phyloP scores from a whole-genome alignment of 805 yeast genomes.

The Candida fluviatilis region DNA sequence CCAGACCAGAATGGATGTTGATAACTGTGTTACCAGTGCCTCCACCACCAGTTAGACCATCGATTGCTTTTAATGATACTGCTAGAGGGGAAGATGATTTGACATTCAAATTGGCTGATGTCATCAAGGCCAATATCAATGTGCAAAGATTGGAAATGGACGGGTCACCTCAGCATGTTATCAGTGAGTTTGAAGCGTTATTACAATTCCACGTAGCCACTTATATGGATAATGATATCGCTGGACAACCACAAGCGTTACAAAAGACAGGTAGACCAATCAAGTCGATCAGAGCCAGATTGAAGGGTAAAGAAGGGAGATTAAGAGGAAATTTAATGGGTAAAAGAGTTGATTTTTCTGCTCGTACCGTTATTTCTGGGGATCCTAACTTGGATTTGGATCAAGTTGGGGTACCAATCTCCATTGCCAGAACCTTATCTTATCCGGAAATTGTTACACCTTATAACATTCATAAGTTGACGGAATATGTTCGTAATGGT shows the following conservation, averaged over 20 bases:
- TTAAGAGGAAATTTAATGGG: conserved; percentile 99
- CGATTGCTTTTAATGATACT: conserved; percentile 95
- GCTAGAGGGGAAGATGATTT: conserved; percentile 99
- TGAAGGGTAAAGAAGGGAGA: conserved; percentile 99
- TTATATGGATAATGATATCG: conserved; percentile 98
- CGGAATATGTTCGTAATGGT: conserved; percentile 93
- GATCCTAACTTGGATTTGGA: conserved; percentile 97
- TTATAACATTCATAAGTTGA: conserved; percentile 87
- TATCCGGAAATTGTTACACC: conserved; percentile 99
- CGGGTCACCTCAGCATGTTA: conserved; percentile 98
- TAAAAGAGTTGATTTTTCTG: conserved; percentile 98
- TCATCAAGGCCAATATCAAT: conserved; percentile 91
- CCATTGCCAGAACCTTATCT: conserved; percentile 91
- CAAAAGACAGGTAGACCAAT: conserved; percentile 99
- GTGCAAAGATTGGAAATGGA: conserved; percentile 97
- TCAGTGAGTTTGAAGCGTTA: conserved; percentile 92
- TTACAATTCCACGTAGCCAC: conserved; percentile 98
- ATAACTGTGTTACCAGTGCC: conserved; percentile 98
- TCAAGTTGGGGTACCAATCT: conserved; percentile 97
- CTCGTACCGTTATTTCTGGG: conserved; percentile 98
- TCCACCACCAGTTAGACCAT: conserved; percentile 99
- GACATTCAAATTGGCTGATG: conserved; percentile 95
- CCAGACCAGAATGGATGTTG: conserved; percentile 98
- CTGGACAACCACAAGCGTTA: conserved; percentile 98
- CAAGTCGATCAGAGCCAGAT: conserved; percentile 97